A percentile compares a stretch with the other conserved stretches of the same genome.
phyloP scores from a whole-genome alignment of 306 rosid species.

The Canavalia gladiata region DNA sequence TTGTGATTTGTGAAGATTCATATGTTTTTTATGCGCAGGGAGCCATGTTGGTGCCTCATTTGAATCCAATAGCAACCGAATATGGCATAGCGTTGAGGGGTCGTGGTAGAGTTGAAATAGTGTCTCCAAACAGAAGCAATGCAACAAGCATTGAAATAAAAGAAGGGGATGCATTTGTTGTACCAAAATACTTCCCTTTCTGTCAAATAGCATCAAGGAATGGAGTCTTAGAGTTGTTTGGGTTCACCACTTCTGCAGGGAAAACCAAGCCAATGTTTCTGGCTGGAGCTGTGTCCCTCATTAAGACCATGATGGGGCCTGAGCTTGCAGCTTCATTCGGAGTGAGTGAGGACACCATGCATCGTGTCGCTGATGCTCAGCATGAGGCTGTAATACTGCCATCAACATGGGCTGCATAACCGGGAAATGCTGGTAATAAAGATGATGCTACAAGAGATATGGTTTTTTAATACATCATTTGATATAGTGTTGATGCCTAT shows the following conservation, averaged over 20 bases:
- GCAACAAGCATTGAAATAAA: constrained; percentile 62
- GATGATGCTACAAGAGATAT: background rate
- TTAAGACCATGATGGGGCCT: constrained; percentile 63
- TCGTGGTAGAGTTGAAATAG: constrained; percentile 62
- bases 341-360: constrained; percentile 53
- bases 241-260: constrained; percentile 79
- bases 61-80: constrained; percentile 81
- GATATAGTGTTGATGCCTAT: background rate
- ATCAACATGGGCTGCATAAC: constrained; percentile 46
- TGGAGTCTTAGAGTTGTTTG: constrained; percentile 80
- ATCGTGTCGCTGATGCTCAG: constrained; percentile 21
- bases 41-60: constrained; percentile 90
- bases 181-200: constrained; percentile 78
- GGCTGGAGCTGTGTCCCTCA: constrained; percentile 68
- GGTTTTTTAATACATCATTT: background rate
- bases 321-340: constrained; percentile 82
- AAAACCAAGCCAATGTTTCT: constrained; percentile 76
- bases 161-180: constrained; percentile 80
- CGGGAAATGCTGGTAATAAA: background rate
- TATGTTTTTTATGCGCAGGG: constrained; percentile 58
- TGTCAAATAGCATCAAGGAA: constrained; percentile 85
- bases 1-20: background rate
- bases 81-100: constrained; percentile 70
- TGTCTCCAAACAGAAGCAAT: constrained; percentile 75
- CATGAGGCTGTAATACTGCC: constrained; percentile 30